These are phyloP conservation scores for Chimonanthus praecox DNA, from an alignment of 164 flowering plant species.

Conservation along the genomic window DNA sequence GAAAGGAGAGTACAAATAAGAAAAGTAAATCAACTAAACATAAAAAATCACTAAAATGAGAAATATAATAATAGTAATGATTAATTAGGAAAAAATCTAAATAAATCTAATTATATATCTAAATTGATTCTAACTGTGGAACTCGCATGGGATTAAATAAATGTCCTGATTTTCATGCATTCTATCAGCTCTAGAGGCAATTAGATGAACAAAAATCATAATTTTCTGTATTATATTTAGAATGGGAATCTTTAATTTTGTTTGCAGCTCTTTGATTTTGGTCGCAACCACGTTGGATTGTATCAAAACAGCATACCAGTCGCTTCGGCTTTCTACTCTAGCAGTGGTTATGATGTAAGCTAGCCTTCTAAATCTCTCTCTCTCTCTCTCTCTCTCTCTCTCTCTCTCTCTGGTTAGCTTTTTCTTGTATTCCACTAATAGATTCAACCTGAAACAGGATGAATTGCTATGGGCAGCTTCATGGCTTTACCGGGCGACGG, in stretches of 20 bases:
- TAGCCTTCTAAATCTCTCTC: not conserved
- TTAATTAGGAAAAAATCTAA: not conserved
- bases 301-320: constrained; percentile 67
- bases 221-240: too few relatives aligned
- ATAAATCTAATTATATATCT: not conserved
- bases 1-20: not conserved
- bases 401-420: not conserved
- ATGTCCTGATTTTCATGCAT: not conserved
- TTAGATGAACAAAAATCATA: not conserved
- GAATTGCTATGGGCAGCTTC: constrained; percentile 88
- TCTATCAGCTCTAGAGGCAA: not conserved
- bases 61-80: not conserved
- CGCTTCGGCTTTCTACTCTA: constrained; percentile 59
- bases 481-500: constrained; percentile 52
- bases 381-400: too few relatives aligned
- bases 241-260: not conserved
- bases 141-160: not conserved
- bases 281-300: constrained; percentile 67
- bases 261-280: constrained; percentile 49
- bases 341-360: constrained; percentile 66
- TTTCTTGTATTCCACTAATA: not conserved
- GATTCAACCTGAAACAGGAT: constrained; percentile 38
- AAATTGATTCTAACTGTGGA: too few relatives aligned
- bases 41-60: not conserved
- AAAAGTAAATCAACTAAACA: not conserved